phyloP scores from a whole-genome alignment of 163 green algal genomes.

The Coccomyxa subellipsoidea region DNA sequence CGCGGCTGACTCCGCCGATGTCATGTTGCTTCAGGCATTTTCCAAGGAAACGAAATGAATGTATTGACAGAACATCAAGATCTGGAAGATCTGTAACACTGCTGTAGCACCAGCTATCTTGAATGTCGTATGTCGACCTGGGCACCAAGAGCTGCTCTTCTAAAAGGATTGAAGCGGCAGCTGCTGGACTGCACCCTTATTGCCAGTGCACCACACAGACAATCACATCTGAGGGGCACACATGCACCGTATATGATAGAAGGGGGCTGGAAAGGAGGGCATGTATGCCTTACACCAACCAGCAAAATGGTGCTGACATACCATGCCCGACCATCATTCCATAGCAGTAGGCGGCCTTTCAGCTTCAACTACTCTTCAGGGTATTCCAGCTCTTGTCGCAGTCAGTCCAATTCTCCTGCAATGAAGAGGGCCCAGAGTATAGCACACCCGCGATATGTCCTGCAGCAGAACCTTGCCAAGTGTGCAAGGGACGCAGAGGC shows the following conservation, averaged over 20 bases:
- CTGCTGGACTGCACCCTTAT: not conserved
- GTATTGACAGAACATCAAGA: no score
- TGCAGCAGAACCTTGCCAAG: not conserved
- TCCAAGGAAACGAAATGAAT: no score
- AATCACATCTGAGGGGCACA: not conserved
- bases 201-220: not conserved
- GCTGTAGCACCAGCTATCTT: no score
- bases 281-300: no score
- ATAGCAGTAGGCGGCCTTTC: not conserved
- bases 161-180: not conserved
- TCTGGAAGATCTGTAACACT: no score
- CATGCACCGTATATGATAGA: not conserved
- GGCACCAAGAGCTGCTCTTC: not conserved
- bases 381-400: not conserved
- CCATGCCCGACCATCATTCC: no score
- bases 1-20: no score
- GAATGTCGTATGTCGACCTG: not conserved
- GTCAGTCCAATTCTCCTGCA: not conserved
- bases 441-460: not conserved
- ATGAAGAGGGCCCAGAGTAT: not conserved
- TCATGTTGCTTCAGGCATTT: not conserved
- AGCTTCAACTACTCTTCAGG: not conserved
- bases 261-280: not conserved
- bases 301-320: no score
- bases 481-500: not conserved